phyloP scores from a whole-genome alignment of 2,329 filamentous ascomycete species.

The Aspergillus costaricaensis region DNA sequence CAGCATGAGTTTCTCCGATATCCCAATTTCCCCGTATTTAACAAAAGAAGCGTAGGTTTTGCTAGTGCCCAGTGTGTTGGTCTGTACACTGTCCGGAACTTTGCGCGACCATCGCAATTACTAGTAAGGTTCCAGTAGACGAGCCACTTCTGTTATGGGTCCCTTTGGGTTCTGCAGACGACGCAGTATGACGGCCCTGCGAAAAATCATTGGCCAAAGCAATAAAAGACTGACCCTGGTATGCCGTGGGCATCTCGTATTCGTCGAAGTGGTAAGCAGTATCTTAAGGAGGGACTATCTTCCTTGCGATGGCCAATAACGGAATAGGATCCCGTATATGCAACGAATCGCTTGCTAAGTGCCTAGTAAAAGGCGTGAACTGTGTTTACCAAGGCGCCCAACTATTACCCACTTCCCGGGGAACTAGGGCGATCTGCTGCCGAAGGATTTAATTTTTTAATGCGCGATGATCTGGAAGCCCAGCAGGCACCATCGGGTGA shows the following conservation, averaged over 20 bases:
- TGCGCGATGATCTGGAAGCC: background rate
- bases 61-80: background rate
- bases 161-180: background rate
- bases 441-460: background rate
- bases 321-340: background rate
- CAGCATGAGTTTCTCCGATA: background rate
- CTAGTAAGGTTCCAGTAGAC: background rate
- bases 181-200: background rate
- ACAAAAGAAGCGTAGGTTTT: background rate
- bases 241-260: background rate
- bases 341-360: background rate
- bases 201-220: background rate
- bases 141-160: background rate
- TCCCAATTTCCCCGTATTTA: background rate
- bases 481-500: background rate
- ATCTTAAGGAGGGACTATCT: background rate
- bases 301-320: background rate
- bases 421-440: slow-evolving; percentile 4
- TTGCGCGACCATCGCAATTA: background rate
- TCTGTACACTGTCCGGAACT: background rate
- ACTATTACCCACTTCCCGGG: background rate
- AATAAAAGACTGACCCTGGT: background rate
- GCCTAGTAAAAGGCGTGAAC: background rate
- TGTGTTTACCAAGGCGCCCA: background rate
- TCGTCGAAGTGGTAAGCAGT: background rate